phyloP scores from a whole-genome alignment of 352 stramenopile species.

The Globisporangium cylindrosporum region DNA sequence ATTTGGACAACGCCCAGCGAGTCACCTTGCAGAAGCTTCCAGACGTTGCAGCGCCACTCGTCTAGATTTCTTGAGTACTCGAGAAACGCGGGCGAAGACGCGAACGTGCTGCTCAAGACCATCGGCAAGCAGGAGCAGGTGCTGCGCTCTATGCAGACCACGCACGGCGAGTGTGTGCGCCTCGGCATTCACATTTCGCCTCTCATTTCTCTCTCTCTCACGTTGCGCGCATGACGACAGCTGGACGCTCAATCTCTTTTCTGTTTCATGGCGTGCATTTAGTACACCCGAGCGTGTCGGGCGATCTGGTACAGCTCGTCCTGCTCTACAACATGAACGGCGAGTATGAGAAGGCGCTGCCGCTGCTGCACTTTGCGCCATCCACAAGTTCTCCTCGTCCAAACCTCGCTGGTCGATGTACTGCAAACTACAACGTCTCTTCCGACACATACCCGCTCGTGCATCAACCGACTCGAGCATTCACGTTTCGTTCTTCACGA shows the following conservation, averaged over 20 bases:
- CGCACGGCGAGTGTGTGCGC: conserved; percentile 51
- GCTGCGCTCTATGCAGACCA: conserved; percentile 38
- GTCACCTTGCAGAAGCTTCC: too few species aligned
- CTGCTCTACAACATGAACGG: conserved; percentile 71
- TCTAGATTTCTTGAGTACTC: too few species aligned
- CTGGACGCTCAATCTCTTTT: background rate
- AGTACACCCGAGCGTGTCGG: conserved; percentile 57
- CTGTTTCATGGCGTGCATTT: background rate
- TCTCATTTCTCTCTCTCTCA: background rate
- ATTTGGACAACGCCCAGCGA: too few species aligned
- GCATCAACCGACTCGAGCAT: too few species aligned
- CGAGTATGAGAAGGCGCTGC: conserved; percentile 59
- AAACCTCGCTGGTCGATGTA: too few species aligned
- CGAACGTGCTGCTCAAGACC: conserved; percentile 38
- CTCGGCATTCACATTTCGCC: too few species aligned
- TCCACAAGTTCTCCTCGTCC: too few species aligned
- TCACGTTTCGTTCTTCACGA: too few species aligned
- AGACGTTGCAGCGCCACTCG: too few species aligned
- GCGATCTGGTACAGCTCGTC: conserved; percentile 62
- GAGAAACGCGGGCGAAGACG: conserved; percentile 16
- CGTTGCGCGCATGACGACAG: background rate
- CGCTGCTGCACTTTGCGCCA: conserved; percentile 40
- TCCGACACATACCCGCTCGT: too few species aligned
- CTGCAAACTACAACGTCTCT: too few species aligned
- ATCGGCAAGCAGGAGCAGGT: conserved; percentile 49